Evolutionary conservation across 1,284 basidiomycete genomes (phyloP), one percentile per base, ranked within the genome.

Genomic region (Ganoderma sinense): DNA sequence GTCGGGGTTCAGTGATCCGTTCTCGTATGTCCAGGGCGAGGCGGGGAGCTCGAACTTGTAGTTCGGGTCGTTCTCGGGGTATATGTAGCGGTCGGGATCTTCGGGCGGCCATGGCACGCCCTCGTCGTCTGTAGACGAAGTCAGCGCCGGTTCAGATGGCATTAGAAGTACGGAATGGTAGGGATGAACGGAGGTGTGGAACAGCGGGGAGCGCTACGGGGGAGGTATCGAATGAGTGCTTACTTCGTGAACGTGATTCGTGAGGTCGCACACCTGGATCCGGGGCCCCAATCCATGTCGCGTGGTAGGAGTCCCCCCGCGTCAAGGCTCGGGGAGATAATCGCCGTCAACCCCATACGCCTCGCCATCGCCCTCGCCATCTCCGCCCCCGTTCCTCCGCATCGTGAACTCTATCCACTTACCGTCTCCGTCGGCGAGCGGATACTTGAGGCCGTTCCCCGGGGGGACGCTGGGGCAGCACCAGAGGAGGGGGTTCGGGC

Each of bases 21-120:
- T 90, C 71, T 92, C 91, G 77, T 94, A 97, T 8, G 95, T 95
- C 89, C 96, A 97, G 5, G 96, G 93, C 11, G 88, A 89, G 26
- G 84, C 79, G 1, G 88, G 86, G 33, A 91, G 85, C 29, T 78
- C 78, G 73, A 90, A 85, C 43, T 81, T 80, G 69, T 81, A 76
- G 56, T 85, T 76, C 1, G 79, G 76, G 64, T 80, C 80, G 58
- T 79, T 76, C 45, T 77, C 77, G 14, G 79, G 78, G 51, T 74
- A 68, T 23, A 67, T 56, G 65, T 75, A 70, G n/a, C 79, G 75
- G 59, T 81, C 77, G 0, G 88, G 87, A 75, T 92, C 89, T 58
- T 82, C 81, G 10, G 89, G 91, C 16, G 90, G 91, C 91, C 90
- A 92, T 3, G 73, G 76, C 20, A 78, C 75, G 33, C 75, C 75